Base-by-base conservation (phyloP, 768 basidiomycete species). In the Mycena crocata region DNA sequence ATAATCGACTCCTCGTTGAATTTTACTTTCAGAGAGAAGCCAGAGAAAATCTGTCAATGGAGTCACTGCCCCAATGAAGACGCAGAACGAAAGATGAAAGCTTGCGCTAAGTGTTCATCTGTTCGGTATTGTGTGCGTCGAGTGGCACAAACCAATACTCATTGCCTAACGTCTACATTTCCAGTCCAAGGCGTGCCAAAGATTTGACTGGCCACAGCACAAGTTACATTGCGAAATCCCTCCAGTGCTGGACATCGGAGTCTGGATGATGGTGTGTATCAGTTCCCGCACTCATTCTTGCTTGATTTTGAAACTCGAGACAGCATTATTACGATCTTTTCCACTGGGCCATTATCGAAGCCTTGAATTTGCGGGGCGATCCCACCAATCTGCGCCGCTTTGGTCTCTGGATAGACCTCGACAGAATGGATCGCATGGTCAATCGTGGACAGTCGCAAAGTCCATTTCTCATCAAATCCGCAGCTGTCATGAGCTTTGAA, bases 201-300 rank as follows among this genome's bases (percentile, higher is more conserved):
- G 13, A 45, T 23, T 32, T 6, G 51, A 62, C 17, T 62, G 61
- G 51, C 42, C 19, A 28, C 23, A 55, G 9, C 61, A 62, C 61
- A 62, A 62, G 51, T 10, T 35, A 46, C 37, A 54, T 37, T 62
- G 60, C n/a, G n/a, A 44, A 8, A 40, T 23, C 52, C 60, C 50
- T 24, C 60, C 60, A 15, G 10, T 62, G 1, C 8, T 62, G 9
- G 60, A 62, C 28, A 23, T 51, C 35, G 49, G 39, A 10, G 17
- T 13, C 7, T 62, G 60, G 50, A 62, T 52, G 50, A 30, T 13
- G 30, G 50, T 62, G 9, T 32, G 50, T 6, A 13, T 44, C 8
- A n/a, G n/a, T n/a, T n/a, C n/a, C n/a, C n/a, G n/a, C n/a, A n/a
- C 21, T 31, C 15, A 31, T 30, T 49, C n/a, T 23, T 24, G 23